Evolutionary conservation across 257 asterid species (phyloP), one percentile per base, ranked within the genome.

Genomic region (Solanum rostratum): DNA sequence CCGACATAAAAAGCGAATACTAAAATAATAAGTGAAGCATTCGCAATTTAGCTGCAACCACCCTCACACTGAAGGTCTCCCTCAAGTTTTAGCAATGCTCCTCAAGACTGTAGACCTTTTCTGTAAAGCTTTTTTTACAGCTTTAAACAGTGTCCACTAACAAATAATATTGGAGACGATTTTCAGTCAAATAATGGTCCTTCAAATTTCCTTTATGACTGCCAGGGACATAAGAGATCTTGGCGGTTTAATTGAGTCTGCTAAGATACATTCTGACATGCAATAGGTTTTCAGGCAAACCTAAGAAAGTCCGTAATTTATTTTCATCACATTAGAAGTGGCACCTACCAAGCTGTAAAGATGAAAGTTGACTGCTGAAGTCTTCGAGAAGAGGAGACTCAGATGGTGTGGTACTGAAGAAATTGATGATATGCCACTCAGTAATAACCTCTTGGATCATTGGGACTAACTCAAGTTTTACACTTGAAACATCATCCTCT

Each of bases 361-460:
- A 92, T 57, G 99, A 95, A 89, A 96, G 97, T 87, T 88, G 95
- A 86, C 90, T 91, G 88, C 95, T 93, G 85, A 95, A 96, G 88
- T 96, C 99, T 90, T 95, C 98, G 85, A 95, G 80, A 70, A 91
- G 91, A 83, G 94, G 98, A 86, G 97, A 90, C 82, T 93, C 97
- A 52, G 96, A 93, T 81, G 99, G 94, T 33, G 97, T 91, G 82
- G 93, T 92, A 76, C 94, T 98, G 83, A 96, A 85, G 91, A 90
- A 96, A 86, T 89, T 89, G 87, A 96, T 88, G 84, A 96, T 93
- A 89, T 95, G 98, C 99, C 99, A 96, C 88, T 96, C 97, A 10
- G 94, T 89, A 74, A 92, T 80, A 85, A 88, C 89, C 89, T 96
- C 99, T 92, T 93, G 96, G 87, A 95, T 89, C 97, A 93, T 88